phyloP scores from a whole-genome alignment of 176 grass and related monocot species.

The Oryza meyeriana region DNA sequence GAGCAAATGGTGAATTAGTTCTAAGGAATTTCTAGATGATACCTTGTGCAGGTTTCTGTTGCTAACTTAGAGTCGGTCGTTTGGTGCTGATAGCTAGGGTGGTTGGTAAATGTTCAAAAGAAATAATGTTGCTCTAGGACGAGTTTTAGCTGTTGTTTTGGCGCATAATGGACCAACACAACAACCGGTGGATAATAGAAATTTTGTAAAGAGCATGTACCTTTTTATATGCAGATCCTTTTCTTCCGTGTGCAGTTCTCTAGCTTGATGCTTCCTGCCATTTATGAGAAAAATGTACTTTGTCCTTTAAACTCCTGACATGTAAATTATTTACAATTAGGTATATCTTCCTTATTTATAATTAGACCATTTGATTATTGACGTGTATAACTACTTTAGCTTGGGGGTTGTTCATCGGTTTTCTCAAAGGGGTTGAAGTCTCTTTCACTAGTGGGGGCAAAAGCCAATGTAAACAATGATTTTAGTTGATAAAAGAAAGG shows the following conservation, averaged over 20 bases:
- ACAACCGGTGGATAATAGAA: background rate
- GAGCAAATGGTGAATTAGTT: background rate
- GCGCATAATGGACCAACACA: background rate
- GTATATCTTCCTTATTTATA: background rate
- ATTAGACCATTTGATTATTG: background rate
- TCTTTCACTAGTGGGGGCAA: background rate
- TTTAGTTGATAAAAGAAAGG: background rate
- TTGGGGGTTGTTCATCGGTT: background rate
- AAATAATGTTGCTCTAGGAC: background rate
- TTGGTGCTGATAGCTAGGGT: background rate
- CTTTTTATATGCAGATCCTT: conserved; percentile 1
- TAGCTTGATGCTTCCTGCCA: conserved; percentile 5
- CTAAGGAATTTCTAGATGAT: background rate
- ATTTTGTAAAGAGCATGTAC: background rate
- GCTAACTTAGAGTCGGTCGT: background rate
- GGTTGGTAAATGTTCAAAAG: background rate
- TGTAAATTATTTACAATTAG: background rate
- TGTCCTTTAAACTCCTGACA: background rate
- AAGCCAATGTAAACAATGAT: background rate
- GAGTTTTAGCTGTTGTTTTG: background rate
- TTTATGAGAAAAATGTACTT: background rate
- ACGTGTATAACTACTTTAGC: background rate
- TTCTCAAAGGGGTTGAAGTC: background rate
- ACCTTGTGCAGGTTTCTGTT: background rate
- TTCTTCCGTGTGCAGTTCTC: conserved; percentile 8